These are phyloP conservation scores for Fraxinus quadrangulata DNA, from an alignment of 257 asterid species.

Conservation along the genomic window DNA sequence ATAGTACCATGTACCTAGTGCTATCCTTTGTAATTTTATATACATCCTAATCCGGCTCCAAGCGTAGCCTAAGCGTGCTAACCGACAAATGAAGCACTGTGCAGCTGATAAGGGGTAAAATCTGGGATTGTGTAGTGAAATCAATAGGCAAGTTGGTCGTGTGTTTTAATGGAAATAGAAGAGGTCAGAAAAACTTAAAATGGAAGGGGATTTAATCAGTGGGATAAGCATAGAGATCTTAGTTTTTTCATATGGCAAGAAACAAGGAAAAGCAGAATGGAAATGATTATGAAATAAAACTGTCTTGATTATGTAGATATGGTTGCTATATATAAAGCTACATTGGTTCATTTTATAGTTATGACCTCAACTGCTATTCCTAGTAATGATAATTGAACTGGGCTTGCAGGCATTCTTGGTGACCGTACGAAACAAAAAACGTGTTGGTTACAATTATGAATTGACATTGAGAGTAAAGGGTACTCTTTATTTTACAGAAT, in stretches of 20 bases:
- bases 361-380: neutral
- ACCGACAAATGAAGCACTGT: neutral
- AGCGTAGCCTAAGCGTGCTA: neutral
- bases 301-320: neutral
- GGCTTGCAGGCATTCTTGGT: slow-evolving; percentile 80
- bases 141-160: neutral
- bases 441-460: slow-evolving; percentile 94
- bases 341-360: neutral
- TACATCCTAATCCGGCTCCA: too few species aligned
- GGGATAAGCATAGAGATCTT: neutral
- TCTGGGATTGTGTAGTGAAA: neutral
- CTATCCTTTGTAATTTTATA: too few species aligned
- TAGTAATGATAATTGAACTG: neutral
- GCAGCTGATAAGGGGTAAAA: neutral
- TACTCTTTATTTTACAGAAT: slow-evolving; percentile 11
- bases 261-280: neutral
- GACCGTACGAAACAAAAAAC: slow-evolving; percentile 87
- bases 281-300: neutral
- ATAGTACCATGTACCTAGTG: too few species aligned
- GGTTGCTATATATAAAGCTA: neutral
- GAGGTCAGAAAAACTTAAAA: neutral
- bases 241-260: neutral
- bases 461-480: slow-evolving; percentile 73
- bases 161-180: too few species aligned
- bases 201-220: neutral